Percentiles rank a stretch among this genome's conserved stretches.
Evolutionary conservation across 1,139 yeast species (phyloP).

Genomic region (Yamadazyma spencermartinsiae): DNA sequence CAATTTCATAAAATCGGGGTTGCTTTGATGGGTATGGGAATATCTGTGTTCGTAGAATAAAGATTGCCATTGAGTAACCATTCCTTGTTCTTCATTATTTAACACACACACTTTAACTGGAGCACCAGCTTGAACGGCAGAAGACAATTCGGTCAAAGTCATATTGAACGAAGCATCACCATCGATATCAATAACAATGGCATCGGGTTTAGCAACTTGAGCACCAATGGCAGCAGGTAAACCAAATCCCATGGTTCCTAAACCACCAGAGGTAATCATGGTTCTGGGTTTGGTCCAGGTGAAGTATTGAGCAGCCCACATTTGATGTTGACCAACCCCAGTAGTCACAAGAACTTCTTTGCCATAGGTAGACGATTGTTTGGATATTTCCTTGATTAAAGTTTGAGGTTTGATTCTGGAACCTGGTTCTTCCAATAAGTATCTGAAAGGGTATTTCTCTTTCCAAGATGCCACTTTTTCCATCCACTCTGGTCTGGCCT

Average conservation of each 20-base stretch:
- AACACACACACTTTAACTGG: slow-evolving; percentile 87
- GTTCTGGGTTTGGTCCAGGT: slow-evolving; percentile 90
- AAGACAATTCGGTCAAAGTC: slow-evolving; percentile 90
- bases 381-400: slow-evolving; percentile 73
- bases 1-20: slow-evolving; percentile 89
- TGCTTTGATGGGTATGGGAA: slow-evolving; percentile 92
- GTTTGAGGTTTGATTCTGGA: slow-evolving; percentile 93
- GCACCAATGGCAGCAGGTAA: slow-evolving; percentile 98
- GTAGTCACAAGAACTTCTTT: slow-evolving; percentile 88
- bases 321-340: slow-evolving; percentile 99
- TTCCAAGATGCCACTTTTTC: slow-evolving; percentile 77
- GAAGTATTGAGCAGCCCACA: slow-evolving; percentile 99
- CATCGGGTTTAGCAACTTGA: slow-evolving; percentile 92
- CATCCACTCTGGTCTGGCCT: slow-evolving; percentile 78
- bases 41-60: slow-evolving; percentile 95
- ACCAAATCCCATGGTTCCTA: slow-evolving; percentile 99
- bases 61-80: slow-evolving; percentile 99
- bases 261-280: slow-evolving; percentile 95
- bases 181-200: slow-evolving; percentile 92
- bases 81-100: slow-evolving; percentile 98
- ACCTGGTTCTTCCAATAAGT: slow-evolving; percentile 74
- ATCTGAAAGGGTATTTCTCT: slow-evolving; percentile 79
- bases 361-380: slow-evolving; percentile 64
- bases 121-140: slow-evolving; percentile 91
- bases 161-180: slow-evolving; percentile 98